These are phyloP conservation scores for Suillus lakei DNA, from an alignment of 768 basidiomycete genomes.

Conservation along the genomic window DNA sequence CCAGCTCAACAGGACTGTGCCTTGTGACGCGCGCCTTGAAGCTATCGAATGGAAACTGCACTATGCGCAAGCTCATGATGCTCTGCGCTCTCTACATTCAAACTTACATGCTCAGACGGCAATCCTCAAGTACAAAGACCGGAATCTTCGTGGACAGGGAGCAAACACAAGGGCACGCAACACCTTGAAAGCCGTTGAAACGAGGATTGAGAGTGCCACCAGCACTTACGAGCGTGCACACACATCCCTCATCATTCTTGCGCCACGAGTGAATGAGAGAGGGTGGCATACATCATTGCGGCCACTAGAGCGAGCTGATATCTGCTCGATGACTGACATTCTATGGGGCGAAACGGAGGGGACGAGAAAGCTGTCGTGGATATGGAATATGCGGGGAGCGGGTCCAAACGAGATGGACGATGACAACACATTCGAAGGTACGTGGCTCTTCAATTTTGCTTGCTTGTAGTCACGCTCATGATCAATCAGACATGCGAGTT, in stretches of 20 bases:
- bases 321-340: conserved; percentile 3
- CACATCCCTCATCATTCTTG: neutral
- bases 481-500: neutral
- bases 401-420: neutral
- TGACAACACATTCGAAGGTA: neutral
- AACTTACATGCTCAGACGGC: neutral
- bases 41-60: neutral
- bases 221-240: neutral
- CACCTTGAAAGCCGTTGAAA: neutral
- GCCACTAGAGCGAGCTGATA: neutral
- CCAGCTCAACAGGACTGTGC: neutral
- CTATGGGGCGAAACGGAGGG: conserved; percentile 13
- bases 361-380: conserved; percentile 13
- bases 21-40: neutral
- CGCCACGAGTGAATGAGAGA: neutral
- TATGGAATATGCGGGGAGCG: conserved; percentile 7
- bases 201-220: neutral
- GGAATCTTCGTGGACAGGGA: neutral
- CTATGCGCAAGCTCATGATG: neutral
- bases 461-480: neutral
- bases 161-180: neutral
- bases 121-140: neutral
- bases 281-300: neutral
- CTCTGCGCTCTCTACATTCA: neutral
- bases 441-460: neutral